phyloP scores from a whole-genome alignment of 192 early-diverging fungal genomes.

The Coemansia sp. region DNA sequence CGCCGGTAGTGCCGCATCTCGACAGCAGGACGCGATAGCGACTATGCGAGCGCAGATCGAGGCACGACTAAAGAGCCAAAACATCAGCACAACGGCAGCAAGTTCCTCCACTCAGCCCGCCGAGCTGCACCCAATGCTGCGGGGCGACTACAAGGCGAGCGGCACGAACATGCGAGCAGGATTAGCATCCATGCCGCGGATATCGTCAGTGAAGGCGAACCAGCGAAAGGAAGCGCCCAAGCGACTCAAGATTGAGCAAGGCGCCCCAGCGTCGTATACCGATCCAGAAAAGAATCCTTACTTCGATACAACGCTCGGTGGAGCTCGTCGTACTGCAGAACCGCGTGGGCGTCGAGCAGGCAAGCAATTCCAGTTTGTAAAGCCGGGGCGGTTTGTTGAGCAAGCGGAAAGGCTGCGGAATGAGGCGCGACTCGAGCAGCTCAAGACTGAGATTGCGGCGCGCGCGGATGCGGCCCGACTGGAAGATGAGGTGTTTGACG shows the following conservation, averaged over 20 bases:
- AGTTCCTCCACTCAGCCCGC: too few species aligned
- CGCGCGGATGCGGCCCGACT: conserved; percentile 22
- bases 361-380: conserved; percentile 70
- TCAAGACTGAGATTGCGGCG: conserved; percentile 40
- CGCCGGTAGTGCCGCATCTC: conserved; percentile 4
- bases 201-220: conserved; percentile 64
- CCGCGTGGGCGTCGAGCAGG: conserved; percentile 44
- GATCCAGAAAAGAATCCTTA: conserved; percentile 86
- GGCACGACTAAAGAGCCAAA: conserved; percentile 10
- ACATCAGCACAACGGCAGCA: background rate
- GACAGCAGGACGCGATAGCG: conserved; percentile 30
- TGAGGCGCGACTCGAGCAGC: conserved; percentile 54
- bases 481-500: conserved; percentile 31
- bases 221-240: conserved; percentile 55
- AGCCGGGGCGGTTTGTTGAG: conserved; percentile 75
- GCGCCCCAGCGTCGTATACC: conserved; percentile 46
- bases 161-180: conserved; percentile 8
- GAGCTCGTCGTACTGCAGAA: conserved; percentile 16
- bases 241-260: conserved; percentile 54
- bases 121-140: conserved; percentile 38
- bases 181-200: conserved; percentile 19
- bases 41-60: conserved; percentile 35
- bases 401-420: conserved; percentile 78
- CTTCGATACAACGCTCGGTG: conserved; percentile 66
- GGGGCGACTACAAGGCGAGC: conserved; percentile 39